phyloP scores from a whole-genome alignment of 1,284 basidiomycete species.

The Ceratobasidium sp. region DNA sequence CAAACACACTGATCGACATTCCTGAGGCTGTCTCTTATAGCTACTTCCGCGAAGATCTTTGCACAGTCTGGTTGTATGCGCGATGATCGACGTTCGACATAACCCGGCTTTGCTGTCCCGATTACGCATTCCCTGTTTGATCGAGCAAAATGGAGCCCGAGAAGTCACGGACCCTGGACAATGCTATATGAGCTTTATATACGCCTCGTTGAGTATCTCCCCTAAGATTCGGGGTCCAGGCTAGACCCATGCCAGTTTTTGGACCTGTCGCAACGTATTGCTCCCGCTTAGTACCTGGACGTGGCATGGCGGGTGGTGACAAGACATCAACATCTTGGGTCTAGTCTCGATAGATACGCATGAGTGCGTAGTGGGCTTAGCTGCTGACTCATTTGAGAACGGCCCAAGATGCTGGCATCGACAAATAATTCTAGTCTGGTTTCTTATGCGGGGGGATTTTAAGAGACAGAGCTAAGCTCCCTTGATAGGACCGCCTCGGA shows the following conservation, averaged over 20 bases:
- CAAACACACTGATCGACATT: background rate
- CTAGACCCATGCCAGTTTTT: conserved; percentile 1
- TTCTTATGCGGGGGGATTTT: conserved; percentile 3
- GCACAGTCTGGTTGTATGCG: background rate
- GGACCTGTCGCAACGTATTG: conserved; percentile 1
- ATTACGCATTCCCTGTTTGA: conserved; percentile 3
- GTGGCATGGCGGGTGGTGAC: background rate
- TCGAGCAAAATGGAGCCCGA: background rate
- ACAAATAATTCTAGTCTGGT: conserved; percentile 9
- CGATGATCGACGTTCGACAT: background rate
- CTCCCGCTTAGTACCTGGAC: conserved; percentile 10
- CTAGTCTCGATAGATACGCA: background rate
- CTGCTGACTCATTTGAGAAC: conserved; percentile 15
- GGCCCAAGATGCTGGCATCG: background rate
- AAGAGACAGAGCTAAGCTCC: conserved; percentile 2
- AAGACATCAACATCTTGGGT: background rate
- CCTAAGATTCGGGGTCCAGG: background rate
- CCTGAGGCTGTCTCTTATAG: background rate
- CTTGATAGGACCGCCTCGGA: conserved; percentile 11
- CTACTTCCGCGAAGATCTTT: background rate
- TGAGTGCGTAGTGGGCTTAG: background rate
- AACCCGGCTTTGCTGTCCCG: background rate
- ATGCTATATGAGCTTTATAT: conserved; percentile 6
- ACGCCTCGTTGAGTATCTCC: conserved; percentile 1
- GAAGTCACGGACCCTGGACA: conserved; percentile 14